These are phyloP conservation scores for Exophiala xenobiotica DNA, from an alignment of 2,329 filamentous ascomycete species.

Conservation along the genomic window DNA sequence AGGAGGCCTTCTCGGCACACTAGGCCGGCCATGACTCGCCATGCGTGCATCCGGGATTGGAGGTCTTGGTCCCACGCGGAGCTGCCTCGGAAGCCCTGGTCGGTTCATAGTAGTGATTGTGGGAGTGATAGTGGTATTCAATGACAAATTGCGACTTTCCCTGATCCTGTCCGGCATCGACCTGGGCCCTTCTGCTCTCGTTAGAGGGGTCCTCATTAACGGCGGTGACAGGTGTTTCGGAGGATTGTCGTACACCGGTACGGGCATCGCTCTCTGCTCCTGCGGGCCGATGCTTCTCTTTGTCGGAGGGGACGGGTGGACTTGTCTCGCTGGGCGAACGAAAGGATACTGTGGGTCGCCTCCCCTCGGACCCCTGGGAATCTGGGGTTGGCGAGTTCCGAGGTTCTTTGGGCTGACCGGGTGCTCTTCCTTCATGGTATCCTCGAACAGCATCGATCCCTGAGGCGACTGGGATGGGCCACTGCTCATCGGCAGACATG, in stretches of 20 bases:
- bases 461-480: slow-evolving; percentile 29
- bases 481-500: slow-evolving; percentile 30
- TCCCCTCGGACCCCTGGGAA: slow-evolving; percentile 13
- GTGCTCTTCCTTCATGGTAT: slow-evolving; percentile 1
- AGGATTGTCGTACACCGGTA: slow-evolving; percentile 26
- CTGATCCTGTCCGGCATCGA: slow-evolving; percentile 14
- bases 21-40: slow-evolving; percentile 15
- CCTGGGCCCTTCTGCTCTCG: slow-evolving; percentile 23
- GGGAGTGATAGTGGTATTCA: slow-evolving; percentile 42
- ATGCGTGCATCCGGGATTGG: slow-evolving; percentile 6
- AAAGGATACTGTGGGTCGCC: slow-evolving; percentile 15
- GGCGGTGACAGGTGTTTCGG: slow-evolving; percentile 31
- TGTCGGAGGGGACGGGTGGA: slow-evolving; percentile 3
- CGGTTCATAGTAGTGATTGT: slow-evolving; percentile 38
- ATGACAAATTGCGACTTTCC: slow-evolving; percentile 17
- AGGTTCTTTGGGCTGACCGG: not conserved
- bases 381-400: not conserved
- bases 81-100: slow-evolving; percentile 6
- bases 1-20: slow-evolving; percentile 10
- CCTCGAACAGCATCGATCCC: not conserved
- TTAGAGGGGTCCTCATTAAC: slow-evolving; percentile 30
- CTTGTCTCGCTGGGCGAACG: slow-evolving; percentile 8
- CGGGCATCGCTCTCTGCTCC: slow-evolving; percentile 19
- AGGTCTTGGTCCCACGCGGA: slow-evolving; percentile 5
- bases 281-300: not conserved